phyloP scores from a whole-genome alignment of 2,329 filamentous ascomycete genomes.

The Neofusicoccum parvum region DNA sequence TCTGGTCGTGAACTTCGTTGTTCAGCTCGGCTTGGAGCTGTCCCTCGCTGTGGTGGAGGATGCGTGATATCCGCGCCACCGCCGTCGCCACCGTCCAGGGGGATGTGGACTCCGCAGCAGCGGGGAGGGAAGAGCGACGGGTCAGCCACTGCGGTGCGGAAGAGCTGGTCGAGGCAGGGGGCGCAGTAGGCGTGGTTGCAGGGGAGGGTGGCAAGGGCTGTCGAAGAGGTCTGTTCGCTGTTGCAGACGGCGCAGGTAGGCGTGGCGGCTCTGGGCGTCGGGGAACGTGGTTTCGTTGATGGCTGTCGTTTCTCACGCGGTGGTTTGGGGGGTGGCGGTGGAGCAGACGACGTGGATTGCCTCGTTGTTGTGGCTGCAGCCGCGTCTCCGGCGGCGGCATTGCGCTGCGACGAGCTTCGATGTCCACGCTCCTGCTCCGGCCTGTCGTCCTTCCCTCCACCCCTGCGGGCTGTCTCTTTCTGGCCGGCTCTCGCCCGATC shows the following conservation, averaged over 20 bases:
- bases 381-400: too few species aligned
- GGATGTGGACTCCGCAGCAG: constrained; percentile 27
- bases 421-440: too few species aligned
- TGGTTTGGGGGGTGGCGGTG: too few species aligned
- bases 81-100: constrained; percentile 18
- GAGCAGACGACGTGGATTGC: too few species aligned
- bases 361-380: too few species aligned
- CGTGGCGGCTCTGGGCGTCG: background rate
- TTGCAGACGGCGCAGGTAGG: background rate
- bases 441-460: background rate
- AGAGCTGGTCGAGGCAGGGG: constrained; percentile 24
- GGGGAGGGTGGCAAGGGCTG: background rate
- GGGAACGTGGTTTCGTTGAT: background rate
- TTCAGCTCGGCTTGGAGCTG: too few species aligned
- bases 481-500: background rate
- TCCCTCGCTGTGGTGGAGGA: too few species aligned
- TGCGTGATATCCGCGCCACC: background rate
- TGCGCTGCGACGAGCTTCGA: too few species aligned
- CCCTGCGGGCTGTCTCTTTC: background rate
- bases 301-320: background rate
- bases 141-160: constrained; percentile 25
- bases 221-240: too few species aligned
- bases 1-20: too few species aligned
- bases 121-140: constrained; percentile 29
- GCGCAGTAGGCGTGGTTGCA: constrained; percentile 29